Evolutionary conservation across 176 grass and related monocot species (phyloP), one percentile per base, ranked within the genome.

Genomic region (Zea mays): DNA sequence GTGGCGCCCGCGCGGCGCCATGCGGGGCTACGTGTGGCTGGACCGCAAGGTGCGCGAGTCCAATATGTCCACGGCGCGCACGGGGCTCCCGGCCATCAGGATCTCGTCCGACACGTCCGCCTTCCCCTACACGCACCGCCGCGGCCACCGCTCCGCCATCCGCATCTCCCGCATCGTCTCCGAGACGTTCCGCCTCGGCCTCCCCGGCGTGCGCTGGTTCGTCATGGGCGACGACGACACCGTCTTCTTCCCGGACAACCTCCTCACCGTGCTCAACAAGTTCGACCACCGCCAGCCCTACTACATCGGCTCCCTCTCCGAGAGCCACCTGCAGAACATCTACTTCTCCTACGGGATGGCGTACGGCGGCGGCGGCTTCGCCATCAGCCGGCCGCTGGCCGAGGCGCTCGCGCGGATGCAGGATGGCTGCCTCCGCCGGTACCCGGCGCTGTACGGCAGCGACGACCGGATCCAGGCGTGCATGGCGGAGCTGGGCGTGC

Each of bases 161-260:
- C 96, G 96, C 70, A 93, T 99, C 67, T 96, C 96, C 12, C 87
- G 96, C 77, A 99, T 99, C 81, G 96, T 96, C 67, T 93, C 96
- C 60, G 96, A 99, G 85, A 99, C 92, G 5, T 88, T 82, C 84
- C 90, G 90, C 72, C 90, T 99, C 15, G 82, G 84, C 42, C 96
- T 99, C 6, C 79, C 90, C 6, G 74, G 78, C 12, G 90, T 93
- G 47, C 90, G 90, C 27, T 99, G 96, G 96, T 99, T 85, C 75
- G 96, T 99, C 21, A 96, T 99, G 96, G 96, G 96, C 48, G 96
- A 99, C 66, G 96, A 99, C 69, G 96, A 99, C 86, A 99, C 96
- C 27, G 81, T 93, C 75, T 99, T 99, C 85, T 56, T 99, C 77
- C 83, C 96, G 0, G 92, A 92, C 77, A 99, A 99, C 84, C 92